Evolutionary conservation across 805 yeast species (phyloP), one percentile per base, ranked within the genome.

Genomic region (Candida sakaeoensis): DNA sequence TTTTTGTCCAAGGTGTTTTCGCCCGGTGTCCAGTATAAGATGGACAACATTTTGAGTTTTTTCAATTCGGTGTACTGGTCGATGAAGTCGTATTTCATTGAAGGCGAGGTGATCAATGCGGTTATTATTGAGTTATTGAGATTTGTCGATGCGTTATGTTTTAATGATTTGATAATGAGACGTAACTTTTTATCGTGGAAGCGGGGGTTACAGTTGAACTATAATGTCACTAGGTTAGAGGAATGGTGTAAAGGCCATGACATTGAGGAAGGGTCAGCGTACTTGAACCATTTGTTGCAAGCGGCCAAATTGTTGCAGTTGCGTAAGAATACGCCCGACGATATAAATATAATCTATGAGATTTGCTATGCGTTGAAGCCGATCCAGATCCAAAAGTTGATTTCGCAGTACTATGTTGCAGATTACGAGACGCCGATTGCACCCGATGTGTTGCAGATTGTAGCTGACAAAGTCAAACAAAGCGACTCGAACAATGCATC

Each of bases 241-340:
- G 99, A 93, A 67, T 93, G 99, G 99, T 91, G 98, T 65, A 91
- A 88, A 68, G 80, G 88, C 6, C 96, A 91, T 60, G 90, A 85
- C 38, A 79, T 93, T 46, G 84, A 85, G 37, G 96, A 90, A 58
- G 95, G 95, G 2, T 77, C 91, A 3, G 79, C 81, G 27, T 81
- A 88, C 55, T 74, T 93, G 58, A 82, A 82, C 46, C 97, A 90
- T 57, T 72, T 93, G 56, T 74, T 89, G 50, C 98, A 93, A 65
- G 91, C 95, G 15, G 90, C 96, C 28, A 93, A 93, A 67, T 72
- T 93, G 44, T 70, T 93, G 55, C 99, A 93, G 65, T 77, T 93
- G 58, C 80, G 95, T 63, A 93, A 93, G 71, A 83, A 82, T 52
- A 83, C 95, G 23, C 75, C 81, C 26, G 95, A 84, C 44, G 99